phyloP scores from a whole-genome alignment of 345 rosid genomes.

The Salix suchowensis region DNA sequence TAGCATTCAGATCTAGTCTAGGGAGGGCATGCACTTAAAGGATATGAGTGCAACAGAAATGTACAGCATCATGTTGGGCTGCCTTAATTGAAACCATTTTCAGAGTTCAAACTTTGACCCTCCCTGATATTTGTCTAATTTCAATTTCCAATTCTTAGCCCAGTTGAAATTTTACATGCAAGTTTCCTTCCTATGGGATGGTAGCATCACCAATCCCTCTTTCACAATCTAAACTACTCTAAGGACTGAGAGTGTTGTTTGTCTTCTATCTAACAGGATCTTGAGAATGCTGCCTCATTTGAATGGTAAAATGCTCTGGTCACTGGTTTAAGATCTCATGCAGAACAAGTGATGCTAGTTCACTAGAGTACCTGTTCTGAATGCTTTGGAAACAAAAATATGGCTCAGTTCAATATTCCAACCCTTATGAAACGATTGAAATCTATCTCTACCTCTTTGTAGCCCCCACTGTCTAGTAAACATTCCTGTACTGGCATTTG shows the following conservation, averaged over 20 bases:
- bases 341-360: neutral
- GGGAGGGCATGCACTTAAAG: too few relatives aligned
- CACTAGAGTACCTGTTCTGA: neutral
- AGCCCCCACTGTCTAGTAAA: neutral
- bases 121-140: neutral
- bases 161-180: neutral
- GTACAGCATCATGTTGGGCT: neutral
- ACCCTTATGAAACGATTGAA: neutral
- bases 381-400: neutral
- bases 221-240: neutral
- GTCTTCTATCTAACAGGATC: neutral
- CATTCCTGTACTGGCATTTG: neutral
- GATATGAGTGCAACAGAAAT: neutral
- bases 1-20: neutral
- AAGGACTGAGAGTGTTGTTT: neutral
- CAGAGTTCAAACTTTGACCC: neutral
- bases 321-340: neutral
- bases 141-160: neutral
- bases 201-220: neutral
- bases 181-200: neutral
- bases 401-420: neutral
- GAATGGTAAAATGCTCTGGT: neutral
- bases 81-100: neutral
- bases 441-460: neutral
- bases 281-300: neutral